Evolutionary conservation across 78 protist species (phyloP).

Genomic region (Tieghemostelium lacteum): DNA sequence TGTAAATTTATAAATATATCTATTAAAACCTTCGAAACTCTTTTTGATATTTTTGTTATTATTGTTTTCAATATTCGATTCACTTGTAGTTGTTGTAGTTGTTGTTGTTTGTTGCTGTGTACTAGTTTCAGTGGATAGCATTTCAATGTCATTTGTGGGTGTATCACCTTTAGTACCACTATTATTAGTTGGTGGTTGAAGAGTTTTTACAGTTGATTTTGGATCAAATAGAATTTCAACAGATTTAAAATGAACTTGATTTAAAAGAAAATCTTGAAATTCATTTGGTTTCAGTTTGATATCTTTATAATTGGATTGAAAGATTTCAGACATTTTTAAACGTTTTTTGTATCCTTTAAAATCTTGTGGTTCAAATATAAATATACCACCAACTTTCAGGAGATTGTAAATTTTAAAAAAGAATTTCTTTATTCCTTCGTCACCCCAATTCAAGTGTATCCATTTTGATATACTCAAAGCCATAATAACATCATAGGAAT

Average conservation of each 20-base stretch:
- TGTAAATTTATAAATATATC: constrained; percentile 27
- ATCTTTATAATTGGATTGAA: constrained; percentile 3
- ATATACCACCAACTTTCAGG: constrained; percentile 82
- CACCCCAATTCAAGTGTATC: constrained; percentile 91
- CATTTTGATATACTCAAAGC: constrained; percentile 86
- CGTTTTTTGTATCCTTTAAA: constrained; percentile 42
- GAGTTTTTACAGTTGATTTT: not conserved
- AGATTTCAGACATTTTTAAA: constrained; percentile 21
- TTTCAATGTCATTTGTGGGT: too few species aligned
- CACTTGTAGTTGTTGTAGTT: too few species aligned
- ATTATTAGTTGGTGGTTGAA: not conserved
- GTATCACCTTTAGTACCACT: too few species aligned
- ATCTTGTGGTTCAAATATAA: constrained; percentile 90
- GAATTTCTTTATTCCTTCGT: constrained; percentile 78
- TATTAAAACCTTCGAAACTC: constrained; percentile 29
- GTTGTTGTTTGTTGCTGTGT: too few species aligned
- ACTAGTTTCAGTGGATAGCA: too few species aligned
- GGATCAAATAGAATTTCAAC: not conserved
- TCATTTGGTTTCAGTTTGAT: constrained; percentile 56
- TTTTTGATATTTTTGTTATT: not conserved
- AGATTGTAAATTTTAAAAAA: constrained; percentile 73
- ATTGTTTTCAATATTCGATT: too few species aligned
- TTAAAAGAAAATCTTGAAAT: constrained; percentile 21
- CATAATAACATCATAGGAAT: constrained; percentile 31
- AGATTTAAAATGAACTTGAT: constrained; percentile 20